Conservation (phyloP, 345 rosid species). For the Acer yangbiense region DNA sequence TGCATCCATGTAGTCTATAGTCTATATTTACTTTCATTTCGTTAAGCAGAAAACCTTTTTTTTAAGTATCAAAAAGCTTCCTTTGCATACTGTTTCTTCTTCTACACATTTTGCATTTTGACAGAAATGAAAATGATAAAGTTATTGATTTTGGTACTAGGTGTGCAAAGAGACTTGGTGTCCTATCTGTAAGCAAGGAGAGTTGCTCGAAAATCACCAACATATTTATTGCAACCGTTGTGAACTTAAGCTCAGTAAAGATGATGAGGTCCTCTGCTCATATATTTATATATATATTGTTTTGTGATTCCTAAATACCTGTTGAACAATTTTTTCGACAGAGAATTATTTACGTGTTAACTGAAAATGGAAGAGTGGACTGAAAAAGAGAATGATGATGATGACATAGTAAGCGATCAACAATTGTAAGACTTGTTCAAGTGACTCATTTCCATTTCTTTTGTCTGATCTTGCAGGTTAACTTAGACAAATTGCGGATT, state of each 20-base stretch:
- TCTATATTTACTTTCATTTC: background rate
- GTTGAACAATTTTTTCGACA: too few relatives aligned
- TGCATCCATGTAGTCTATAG: background rate
- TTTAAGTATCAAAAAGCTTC: background rate
- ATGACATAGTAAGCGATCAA: too few relatives aligned
- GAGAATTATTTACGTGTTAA: background rate
- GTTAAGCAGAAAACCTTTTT: background rate
- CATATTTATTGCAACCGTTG: slow-evolving; percentile 65
- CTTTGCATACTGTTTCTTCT: background rate
- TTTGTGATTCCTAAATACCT: too few relatives aligned
- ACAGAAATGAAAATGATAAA: slow-evolving; percentile 8
- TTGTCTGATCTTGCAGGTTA: slow-evolving; percentile 45
- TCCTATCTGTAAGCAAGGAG: slow-evolving; percentile 85
- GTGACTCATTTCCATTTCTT: background rate
- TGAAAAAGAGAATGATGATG: too few relatives aligned
- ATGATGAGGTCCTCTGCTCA: slow-evolving; percentile 49
- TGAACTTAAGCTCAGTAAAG: slow-evolving; percentile 67
- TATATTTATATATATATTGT: background rate
- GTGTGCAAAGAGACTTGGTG: slow-evolving; percentile 69
- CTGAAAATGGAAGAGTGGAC: background rate
- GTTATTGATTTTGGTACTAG: slow-evolving; percentile 37
- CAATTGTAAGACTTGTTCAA: background rate
- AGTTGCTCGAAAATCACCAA: slow-evolving; percentile 59
- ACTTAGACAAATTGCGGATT: slow-evolving; percentile 45
- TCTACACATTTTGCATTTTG: background rate